Conservation (phyloP, 2,329 filamentous ascomycete species). For the Colletotrichum gigasporum region DNA sequence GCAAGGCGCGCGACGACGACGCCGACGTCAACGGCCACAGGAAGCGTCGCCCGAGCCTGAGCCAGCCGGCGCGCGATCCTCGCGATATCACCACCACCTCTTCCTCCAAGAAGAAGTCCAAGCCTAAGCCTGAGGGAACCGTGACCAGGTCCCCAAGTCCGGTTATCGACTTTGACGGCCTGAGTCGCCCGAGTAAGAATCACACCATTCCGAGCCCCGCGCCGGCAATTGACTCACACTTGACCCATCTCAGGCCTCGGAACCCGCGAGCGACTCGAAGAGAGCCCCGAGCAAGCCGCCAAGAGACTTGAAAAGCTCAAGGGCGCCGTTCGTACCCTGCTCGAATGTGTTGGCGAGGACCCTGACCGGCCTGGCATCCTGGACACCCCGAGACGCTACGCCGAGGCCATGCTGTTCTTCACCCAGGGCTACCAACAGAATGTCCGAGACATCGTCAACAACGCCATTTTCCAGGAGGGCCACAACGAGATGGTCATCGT, state of each 20-base stretch:
- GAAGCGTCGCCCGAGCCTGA: slow-evolving; percentile 60
- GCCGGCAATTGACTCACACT: slow-evolving; percentile 32
- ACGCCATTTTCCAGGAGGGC: slow-evolving; percentile 94
- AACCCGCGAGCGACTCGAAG: slow-evolving; percentile 70
- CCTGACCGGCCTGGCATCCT: slow-evolving; percentile 72
- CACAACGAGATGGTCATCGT: slow-evolving; percentile 98
- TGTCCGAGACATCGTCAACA: slow-evolving; percentile 88
- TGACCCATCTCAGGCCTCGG: slow-evolving; percentile 59
- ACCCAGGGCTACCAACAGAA: slow-evolving; percentile 98
- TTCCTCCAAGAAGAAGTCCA: slow-evolving; percentile 44
- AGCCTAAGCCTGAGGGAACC: slow-evolving; percentile 38
- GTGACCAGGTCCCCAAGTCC: slow-evolving; percentile 51
- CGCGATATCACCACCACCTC: slow-evolving; percentile 59
- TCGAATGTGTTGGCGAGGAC: slow-evolving; percentile 76
- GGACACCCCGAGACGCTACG: slow-evolving; percentile 84
- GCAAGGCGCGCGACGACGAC: slow-evolving; percentile 33
- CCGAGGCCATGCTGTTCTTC: slow-evolving; percentile 94
- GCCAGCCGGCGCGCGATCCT: slow-evolving; percentile 70
- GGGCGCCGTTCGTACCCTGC: slow-evolving; percentile 70
- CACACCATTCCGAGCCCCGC: slow-evolving; percentile 6
- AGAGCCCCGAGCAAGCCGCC: slow-evolving; percentile 60
- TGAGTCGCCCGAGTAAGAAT: slow-evolving; percentile 64
- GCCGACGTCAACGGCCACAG: slow-evolving; percentile 42
- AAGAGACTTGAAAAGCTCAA: slow-evolving; percentile 66
- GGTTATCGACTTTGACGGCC: slow-evolving; percentile 69